Conservation (phyloP, 2,329 filamentous ascomycete genomes). For the Blastomyces gilchristii region DNA sequence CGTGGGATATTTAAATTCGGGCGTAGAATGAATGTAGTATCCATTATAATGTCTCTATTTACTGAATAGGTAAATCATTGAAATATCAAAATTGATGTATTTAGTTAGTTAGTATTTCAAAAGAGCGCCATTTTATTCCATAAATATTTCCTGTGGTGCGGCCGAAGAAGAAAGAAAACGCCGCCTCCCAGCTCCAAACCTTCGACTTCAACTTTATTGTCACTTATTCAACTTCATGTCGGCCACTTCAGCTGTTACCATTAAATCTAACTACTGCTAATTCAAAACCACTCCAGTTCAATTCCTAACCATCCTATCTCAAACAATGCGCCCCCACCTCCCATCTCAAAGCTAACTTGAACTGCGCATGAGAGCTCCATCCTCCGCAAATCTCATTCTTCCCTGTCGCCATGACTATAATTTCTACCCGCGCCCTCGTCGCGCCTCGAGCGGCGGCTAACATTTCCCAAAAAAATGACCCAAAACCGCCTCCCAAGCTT, state of each 20-base stretch:
- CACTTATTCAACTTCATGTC: neutral
- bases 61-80: too few species aligned
- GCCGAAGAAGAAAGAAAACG: neutral
- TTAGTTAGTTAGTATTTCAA: too few species aligned
- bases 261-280: neutral
- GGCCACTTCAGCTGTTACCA: neutral
- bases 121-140: too few species aligned
- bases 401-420: slow-evolving; percentile 34
- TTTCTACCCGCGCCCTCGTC: slow-evolving; percentile 29
- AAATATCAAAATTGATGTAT: too few species aligned
- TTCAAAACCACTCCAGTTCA: neutral
- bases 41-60: too few species aligned
- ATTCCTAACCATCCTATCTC: neutral
- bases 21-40: too few species aligned
- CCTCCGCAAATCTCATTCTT: neutral
- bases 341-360: neutral
- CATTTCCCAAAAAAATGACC: slow-evolving; percentile 38
- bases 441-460: slow-evolving; percentile 32
- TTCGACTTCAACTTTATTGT: too few species aligned
- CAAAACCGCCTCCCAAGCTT: slow-evolving; percentile 46
- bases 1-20: too few species aligned
- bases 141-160: neutral
- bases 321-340: neutral
- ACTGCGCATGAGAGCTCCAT: neutral
- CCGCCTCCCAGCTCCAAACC: neutral